These are phyloP conservation scores for Cyberlindnera nakhonratchasimensis DNA, from an alignment of 805 yeast species.

Conservation along the genomic window DNA sequence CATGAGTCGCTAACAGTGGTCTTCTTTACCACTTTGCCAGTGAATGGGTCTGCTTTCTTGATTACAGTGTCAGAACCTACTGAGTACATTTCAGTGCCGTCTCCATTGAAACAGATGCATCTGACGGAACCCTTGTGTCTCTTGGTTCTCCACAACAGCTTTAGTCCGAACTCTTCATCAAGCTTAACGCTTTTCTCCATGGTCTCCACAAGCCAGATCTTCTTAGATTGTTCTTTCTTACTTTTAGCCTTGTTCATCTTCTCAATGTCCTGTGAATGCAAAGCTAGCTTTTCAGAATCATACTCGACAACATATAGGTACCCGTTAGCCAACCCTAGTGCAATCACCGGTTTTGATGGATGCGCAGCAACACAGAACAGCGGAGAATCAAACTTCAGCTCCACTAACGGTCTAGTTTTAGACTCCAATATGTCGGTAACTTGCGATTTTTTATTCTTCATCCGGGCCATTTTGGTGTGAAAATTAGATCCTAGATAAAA, in stretches of 20 bases:
- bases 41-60: constrained; percentile 65
- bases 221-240: constrained; percentile 30
- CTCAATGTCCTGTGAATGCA: constrained; percentile 18
- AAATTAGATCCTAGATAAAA: neutral
- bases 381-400: constrained; percentile 48
- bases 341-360: constrained; percentile 62
- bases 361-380: constrained; percentile 77
- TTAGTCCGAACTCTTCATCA: constrained; percentile 26
- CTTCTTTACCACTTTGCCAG: constrained; percentile 67
- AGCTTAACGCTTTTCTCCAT: constrained; percentile 21
- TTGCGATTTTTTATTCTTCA: constrained; percentile 19
- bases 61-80: constrained; percentile 78
- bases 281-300: constrained; percentile 33
- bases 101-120: constrained; percentile 55
- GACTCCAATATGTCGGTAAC: constrained; percentile 21
- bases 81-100: constrained; percentile 52
- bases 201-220: constrained; percentile 44
- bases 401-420: constrained; percentile 31
- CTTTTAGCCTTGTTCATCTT: constrained; percentile 27
- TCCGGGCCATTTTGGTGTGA: neutral
- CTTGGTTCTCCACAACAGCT: constrained; percentile 72
- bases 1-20: constrained; percentile 4
- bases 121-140: constrained; percentile 91
- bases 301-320: constrained; percentile 62
- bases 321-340: constrained; percentile 81